Percentiles rank a stretch among this genome's conserved stretches.
Evolutionary conservation across 2,329 filamentous ascomycete genomes (phyloP).

Genomic region (Huntiella omanensis): DNA sequence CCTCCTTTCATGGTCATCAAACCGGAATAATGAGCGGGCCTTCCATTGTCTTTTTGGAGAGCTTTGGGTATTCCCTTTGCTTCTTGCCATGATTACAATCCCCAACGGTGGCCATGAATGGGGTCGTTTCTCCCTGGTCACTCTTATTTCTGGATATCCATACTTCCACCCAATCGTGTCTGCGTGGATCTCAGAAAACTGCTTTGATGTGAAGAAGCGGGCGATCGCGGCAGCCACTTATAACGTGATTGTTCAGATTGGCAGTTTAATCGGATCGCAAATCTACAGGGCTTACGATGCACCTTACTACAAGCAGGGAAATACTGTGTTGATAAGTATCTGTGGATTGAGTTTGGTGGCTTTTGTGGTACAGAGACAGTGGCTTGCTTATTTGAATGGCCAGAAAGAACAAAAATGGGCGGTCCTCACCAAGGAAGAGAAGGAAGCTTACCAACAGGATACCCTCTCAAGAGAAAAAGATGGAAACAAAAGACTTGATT

Average conservation of each 20-base stretch:
- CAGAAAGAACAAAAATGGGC: slow-evolving; percentile 10
- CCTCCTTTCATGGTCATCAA: slow-evolving; percentile 17
- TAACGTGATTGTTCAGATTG: slow-evolving; percentile 27
- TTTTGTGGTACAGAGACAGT: slow-evolving; percentile 23
- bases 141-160: slow-evolving; percentile 18
- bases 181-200: slow-evolving; percentile 34
- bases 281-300: slow-evolving; percentile 29
- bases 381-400: slow-evolving; percentile 23
- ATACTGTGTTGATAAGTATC: slow-evolving; percentile 18
- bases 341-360: slow-evolving; percentile 16
- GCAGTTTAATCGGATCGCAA: slow-evolving; percentile 26
- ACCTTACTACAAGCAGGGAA: slow-evolving; percentile 25
- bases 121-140: slow-evolving; percentile 18
- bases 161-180: slow-evolving; percentile 28
- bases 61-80: slow-evolving; percentile 19
- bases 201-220: slow-evolving; percentile 40
- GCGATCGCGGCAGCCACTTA: slow-evolving; percentile 38
- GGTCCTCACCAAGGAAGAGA: slow-evolving; percentile 10
- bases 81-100: slow-evolving; percentile 18
- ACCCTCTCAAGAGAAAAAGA: slow-evolving; percentile 11
- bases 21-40: slow-evolving; percentile 17
- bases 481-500: slow-evolving; percentile 13
- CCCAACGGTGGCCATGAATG: slow-evolving; percentile 16
- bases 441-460: slow-evolving; percentile 9
- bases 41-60: slow-evolving; percentile 17